phyloP scores from a whole-genome alignment of 352 stramenopile species.

The Phytophthora capsici region DNA sequence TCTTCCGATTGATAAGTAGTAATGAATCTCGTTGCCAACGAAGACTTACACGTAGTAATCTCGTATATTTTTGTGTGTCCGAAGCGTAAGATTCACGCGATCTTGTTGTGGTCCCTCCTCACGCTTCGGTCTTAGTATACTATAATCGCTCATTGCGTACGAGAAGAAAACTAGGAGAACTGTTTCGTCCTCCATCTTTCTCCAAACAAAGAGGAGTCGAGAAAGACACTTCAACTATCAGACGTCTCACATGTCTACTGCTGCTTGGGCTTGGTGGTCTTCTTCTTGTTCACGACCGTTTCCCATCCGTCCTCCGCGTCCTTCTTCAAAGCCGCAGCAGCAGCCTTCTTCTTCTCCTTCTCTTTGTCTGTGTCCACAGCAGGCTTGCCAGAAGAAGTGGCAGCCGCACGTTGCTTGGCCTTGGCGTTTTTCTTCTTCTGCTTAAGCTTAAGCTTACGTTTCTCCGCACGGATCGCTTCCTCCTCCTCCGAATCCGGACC shows the following conservation, averaged over 20 bases:
- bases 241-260: conserved; percentile 44
- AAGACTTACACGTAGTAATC: conserved; percentile 18
- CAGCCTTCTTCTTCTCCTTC: conserved; percentile 58
- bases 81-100: conserved; percentile 13
- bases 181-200: conserved; percentile 9
- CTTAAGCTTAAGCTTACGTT: conserved; percentile 84
- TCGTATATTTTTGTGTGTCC: conserved; percentile 31
- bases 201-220: conserved; percentile 8
- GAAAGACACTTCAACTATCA: conserved; percentile 29
- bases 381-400: conserved; percentile 26
- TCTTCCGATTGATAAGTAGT: conserved; percentile 5
- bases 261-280: conserved; percentile 65
- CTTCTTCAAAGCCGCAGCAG: conserved; percentile 56
- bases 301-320: conserved; percentile 82
- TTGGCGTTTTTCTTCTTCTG: conserved; percentile 86
- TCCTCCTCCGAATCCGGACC: conserved; percentile 86
- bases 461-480: conserved; percentile 75
- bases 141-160: conserved; percentile 34
- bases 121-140: conserved; percentile 37
- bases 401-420: conserved; percentile 54
- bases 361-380: conserved; percentile 48
- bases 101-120: neutral
- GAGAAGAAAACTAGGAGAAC: conserved; percentile 21
- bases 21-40: conserved; percentile 9
- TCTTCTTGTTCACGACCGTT: conserved; percentile 75